Conservation (phyloP, 106 monocot species). For the Dendrobium chrysotoxum region DNA sequence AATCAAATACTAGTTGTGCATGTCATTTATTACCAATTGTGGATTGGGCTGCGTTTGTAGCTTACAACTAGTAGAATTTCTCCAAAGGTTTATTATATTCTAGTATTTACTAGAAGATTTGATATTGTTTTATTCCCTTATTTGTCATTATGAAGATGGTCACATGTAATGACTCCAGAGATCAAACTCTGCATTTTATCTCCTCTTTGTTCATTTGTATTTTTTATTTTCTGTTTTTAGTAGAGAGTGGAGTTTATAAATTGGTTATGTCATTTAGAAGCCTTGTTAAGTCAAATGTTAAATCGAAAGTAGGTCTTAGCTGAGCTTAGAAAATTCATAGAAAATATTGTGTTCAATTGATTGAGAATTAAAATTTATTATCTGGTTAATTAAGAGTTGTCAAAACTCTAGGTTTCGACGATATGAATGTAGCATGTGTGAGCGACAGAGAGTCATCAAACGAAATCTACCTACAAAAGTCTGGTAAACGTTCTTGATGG, state of each 20-base stretch:
- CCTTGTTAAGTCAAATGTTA: no score
- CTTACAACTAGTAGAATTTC: background rate
- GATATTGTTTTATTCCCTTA: background rate
- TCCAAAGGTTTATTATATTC: background rate
- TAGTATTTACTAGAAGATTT: background rate
- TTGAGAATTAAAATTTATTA: no score
- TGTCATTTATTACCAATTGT: background rate
- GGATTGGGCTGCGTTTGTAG: background rate
- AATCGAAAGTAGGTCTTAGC: no score
- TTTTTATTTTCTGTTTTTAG: background rate
- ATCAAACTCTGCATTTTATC: background rate
- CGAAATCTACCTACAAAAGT: no score
- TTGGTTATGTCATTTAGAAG: no score
- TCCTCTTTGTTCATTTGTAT: background rate
- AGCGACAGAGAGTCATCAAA: no score
- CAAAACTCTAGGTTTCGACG: no score
- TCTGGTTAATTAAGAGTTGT: no score
- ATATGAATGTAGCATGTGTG: no score
- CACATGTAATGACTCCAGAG: background rate
- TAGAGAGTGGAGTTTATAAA: background rate
- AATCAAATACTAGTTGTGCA: background rate
- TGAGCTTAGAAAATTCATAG: no score
- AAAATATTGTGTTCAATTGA: no score
- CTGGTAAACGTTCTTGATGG: no score
- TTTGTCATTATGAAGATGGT: background rate